A percentile compares a stretch with the other conserved stretches of the same genome.
phyloP scores from a whole-genome alignment of 2,329 filamentous ascomycete genomes.

The Graphilbum ipis-grandicollis region DNA sequence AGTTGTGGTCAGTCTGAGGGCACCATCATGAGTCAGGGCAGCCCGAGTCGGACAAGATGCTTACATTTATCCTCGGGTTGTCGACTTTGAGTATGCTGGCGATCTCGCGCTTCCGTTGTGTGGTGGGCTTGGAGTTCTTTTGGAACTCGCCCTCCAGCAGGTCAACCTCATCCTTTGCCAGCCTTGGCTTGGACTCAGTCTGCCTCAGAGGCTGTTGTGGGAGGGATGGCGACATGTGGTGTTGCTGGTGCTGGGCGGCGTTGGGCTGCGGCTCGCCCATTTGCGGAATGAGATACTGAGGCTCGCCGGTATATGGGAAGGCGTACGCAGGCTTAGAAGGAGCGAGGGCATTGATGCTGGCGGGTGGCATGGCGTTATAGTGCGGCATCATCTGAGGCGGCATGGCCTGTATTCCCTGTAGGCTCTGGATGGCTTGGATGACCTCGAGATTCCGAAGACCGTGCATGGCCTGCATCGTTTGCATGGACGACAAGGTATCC shows the following conservation, averaged over 20 bases:
- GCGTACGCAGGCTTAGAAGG: slow-evolving; percentile 2
- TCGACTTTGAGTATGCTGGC: slow-evolving; percentile 46
- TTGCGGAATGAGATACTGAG: background rate
- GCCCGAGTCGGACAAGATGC: too few species aligned
- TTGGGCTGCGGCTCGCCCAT: background rate
- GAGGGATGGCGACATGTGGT: too few species aligned
- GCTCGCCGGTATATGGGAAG: slow-evolving; percentile 6
- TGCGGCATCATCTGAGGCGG: slow-evolving; percentile 3
- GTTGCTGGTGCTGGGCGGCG: background rate
- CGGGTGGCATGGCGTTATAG: background rate
- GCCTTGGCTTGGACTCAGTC: slow-evolving; percentile 29
- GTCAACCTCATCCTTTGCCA: slow-evolving; percentile 42
- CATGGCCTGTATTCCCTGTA: slow-evolving; percentile 5
- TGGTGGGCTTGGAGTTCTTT: slow-evolving; percentile 47
- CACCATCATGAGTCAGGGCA: too few species aligned
- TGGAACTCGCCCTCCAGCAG: slow-evolving; percentile 42
- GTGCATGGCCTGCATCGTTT: too few species aligned
- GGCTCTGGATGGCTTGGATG: slow-evolving; percentile 8
- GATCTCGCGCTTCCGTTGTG: slow-evolving; percentile 40
- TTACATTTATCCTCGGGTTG: slow-evolving; percentile 44
- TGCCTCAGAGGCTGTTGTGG: slow-evolving; percentile 12
- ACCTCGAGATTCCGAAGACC: too few species aligned
- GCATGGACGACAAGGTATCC: too few species aligned
- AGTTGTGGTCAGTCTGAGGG: too few species aligned
- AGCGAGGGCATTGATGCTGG: slow-evolving; percentile 1